These are phyloP conservation scores for Beauveria sp. DNA, from an alignment of 2,329 filamentous ascomycete species.

Conservation along the genomic window DNA sequence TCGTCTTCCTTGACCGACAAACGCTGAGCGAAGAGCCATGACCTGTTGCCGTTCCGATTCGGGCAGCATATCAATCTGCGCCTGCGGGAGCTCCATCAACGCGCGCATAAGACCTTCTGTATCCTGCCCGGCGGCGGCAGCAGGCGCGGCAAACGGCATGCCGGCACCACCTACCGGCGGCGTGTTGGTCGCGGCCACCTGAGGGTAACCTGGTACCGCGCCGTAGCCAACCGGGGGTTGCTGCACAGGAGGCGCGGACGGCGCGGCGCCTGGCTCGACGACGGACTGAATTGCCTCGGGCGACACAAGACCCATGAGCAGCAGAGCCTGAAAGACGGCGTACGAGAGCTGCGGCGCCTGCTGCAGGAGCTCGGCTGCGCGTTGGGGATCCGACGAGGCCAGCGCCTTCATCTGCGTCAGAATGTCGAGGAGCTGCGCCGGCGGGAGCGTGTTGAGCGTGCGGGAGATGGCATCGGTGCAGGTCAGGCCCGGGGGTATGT, in stretches of 20 bases:
- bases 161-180: constrained; percentile 36
- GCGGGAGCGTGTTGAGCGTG: constrained; percentile 78
- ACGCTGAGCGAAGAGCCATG: constrained; percentile 62
- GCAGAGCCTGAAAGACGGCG: constrained; percentile 87
- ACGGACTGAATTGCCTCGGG: constrained; percentile 75
- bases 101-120: constrained; percentile 71
- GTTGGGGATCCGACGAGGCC: constrained; percentile 70
- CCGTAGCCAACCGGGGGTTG: constrained; percentile 20
- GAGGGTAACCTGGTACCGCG: constrained; percentile 24
- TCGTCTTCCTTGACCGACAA: constrained; percentile 36
- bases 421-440: constrained; percentile 85
- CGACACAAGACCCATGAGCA: constrained; percentile 88
- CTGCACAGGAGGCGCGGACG: constrained; percentile 32
- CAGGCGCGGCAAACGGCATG: constrained; percentile 39
- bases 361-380: constrained; percentile 77
- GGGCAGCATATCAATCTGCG: constrained; percentile 71
- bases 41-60: constrained; percentile 73
- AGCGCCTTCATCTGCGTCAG: constrained; percentile 90
- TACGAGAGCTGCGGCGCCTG: constrained; percentile 90
- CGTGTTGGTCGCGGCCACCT: constrained; percentile 34
- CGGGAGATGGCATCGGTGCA: constrained; percentile 88
- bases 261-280: constrained; percentile 48
- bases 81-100: constrained; percentile 71
- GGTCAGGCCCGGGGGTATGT: constrained; percentile 73
- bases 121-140: constrained; percentile 38